Evolutionary conservation across 2,329 filamentous ascomycete genomes (phyloP).

Genomic region (Arthrobotrys sinensis): DNA sequence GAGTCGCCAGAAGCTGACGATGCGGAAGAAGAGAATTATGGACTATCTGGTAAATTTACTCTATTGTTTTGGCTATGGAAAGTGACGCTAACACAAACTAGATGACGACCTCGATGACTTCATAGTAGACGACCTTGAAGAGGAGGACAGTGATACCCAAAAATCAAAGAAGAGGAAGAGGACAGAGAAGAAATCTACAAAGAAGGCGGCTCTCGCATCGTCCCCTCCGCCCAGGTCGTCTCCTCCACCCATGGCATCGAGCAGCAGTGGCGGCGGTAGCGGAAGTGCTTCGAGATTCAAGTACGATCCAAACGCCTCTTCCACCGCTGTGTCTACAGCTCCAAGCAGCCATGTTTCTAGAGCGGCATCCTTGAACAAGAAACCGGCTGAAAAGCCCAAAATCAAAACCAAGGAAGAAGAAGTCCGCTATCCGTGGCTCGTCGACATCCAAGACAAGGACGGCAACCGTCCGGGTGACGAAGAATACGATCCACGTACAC

Average conservation of each 20-base stretch:
- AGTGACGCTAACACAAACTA: constrained; percentile 1
- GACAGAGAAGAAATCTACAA: constrained; percentile 70
- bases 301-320: constrained; percentile 72
- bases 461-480: constrained; percentile 82
- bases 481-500: constrained; percentile 89
- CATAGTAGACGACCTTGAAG: constrained; percentile 87
- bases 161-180: constrained; percentile 79
- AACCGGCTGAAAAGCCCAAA: constrained; percentile 66
- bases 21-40: constrained; percentile 68
- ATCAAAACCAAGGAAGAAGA: constrained; percentile 72
- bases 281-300: constrained; percentile 73
- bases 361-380: constrained; percentile 70
- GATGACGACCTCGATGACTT: constrained; percentile 86
- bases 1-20: constrained; percentile 76
- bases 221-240: constrained; percentile 67
- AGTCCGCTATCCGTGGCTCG: constrained; percentile 90
- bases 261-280: constrained; percentile 68
- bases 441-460: constrained; percentile 86
- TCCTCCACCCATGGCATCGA: constrained; percentile 68
- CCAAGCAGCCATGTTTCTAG: constrained; percentile 83
- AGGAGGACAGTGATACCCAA: constrained; percentile 72
- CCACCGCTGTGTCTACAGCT: constrained; percentile 79
- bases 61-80: constrained; percentile 42
- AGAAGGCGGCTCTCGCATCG: constrained; percentile 74
- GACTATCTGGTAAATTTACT: constrained; percentile 43